Percentiles rank a stretch among this genome's conserved stretches.
Evolutionary conservation across 2,329 filamentous ascomycete genomes (phyloP).

Genomic region (Ophiosphaerella korrae): DNA sequence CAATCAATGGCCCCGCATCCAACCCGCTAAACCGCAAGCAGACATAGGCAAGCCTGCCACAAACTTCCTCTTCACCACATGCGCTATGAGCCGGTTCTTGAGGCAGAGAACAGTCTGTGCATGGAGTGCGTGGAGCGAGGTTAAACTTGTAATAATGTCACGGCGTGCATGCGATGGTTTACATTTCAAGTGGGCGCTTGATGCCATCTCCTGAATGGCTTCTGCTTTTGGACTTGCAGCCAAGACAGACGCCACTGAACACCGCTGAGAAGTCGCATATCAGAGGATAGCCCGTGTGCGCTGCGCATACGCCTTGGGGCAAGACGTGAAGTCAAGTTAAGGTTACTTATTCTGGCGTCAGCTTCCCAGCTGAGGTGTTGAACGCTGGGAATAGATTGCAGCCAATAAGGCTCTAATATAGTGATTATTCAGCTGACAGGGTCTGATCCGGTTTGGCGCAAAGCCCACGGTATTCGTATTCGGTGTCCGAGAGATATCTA

Average conservation of each 20-base stretch:
- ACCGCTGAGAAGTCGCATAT: not conserved
- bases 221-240: constrained; percentile 4
- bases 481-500: too few relatives aligned
- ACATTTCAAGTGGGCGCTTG: constrained; percentile 10
- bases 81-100: too few relatives aligned
- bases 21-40: not conserved
- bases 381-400: not conserved
- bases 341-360: constrained; percentile 1
- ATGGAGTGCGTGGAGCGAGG: not conserved
- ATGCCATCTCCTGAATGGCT: constrained; percentile 18
- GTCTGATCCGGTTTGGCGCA: constrained; percentile 1
- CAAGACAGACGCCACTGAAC: constrained; percentile 5
- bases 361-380: not conserved
- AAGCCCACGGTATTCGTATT: not conserved
- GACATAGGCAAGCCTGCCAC: too few relatives aligned
- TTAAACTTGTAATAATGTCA: constrained; percentile 6
- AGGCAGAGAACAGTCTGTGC: too few relatives aligned
- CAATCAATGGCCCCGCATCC: not conserved
- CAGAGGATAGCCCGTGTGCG: too few relatives aligned
- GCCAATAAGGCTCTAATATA: constrained; percentile 1
- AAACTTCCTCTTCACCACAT: too few relatives aligned
- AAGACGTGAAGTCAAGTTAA: constrained; percentile 3
- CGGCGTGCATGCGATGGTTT: not conserved
- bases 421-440: constrained; percentile 3
- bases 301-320: not conserved